Evolutionary conservation across 2,329 filamentous ascomycete species (phyloP).

Genomic region (Didymella lethalis): DNA sequence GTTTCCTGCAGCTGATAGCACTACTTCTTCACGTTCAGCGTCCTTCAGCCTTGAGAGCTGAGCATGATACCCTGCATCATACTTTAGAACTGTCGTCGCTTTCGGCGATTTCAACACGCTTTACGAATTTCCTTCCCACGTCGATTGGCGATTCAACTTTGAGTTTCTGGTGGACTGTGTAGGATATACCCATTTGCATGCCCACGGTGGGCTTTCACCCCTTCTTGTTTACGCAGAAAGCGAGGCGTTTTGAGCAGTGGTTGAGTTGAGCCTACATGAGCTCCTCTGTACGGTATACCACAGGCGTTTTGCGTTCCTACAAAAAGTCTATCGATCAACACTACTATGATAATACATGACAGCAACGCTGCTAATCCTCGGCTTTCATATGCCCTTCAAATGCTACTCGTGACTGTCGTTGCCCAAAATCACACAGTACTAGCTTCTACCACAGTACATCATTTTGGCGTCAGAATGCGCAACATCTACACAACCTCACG

Average conservation of each 20-base stretch:
- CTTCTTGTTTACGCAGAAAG: constrained; percentile 12
- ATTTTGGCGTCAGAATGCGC: constrained; percentile 6
- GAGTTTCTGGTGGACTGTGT: constrained; percentile 31
- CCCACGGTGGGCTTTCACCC: constrained; percentile 1
- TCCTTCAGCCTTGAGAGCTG: constrained; percentile 35
- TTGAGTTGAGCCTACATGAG: constrained; percentile 24
- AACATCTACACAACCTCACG: constrained; percentile 12
- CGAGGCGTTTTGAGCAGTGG: constrained; percentile 20
- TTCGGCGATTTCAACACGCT: constrained; percentile 16
- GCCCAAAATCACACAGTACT: neutral
- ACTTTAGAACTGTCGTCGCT: constrained; percentile 8
- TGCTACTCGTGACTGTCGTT: neutral
- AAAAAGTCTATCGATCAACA: constrained; percentile 10
- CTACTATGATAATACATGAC: constrained; percentile 11
- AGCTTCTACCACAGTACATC: constrained; percentile 5
- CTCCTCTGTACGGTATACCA: constrained; percentile 24
- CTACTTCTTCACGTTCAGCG: constrained; percentile 48
- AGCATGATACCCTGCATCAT: constrained; percentile 10
- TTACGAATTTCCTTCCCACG: constrained; percentile 35
- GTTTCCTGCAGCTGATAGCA: constrained; percentile 39
- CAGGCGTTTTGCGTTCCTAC: constrained; percentile 17
- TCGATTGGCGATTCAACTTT: constrained; percentile 27
- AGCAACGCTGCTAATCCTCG: constrained; percentile 3
- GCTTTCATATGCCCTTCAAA: neutral
- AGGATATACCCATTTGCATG: constrained; percentile 40